Base-by-base conservation (phyloP, 2,329 filamentous ascomycete species). In the Fusarium liriodendri region DNA sequence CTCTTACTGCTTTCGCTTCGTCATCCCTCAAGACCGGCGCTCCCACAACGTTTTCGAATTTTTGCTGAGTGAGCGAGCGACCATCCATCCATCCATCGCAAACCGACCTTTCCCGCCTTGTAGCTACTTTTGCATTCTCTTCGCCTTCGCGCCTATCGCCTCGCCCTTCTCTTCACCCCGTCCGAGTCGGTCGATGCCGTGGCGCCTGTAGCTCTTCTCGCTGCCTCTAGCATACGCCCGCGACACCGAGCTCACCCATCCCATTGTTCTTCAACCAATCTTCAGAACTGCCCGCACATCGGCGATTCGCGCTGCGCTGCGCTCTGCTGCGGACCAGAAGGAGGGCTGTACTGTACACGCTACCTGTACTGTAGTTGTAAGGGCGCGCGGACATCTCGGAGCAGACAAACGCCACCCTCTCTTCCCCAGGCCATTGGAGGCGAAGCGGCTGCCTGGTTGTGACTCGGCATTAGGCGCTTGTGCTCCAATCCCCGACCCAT, bases 321-420 rank as follows among this genome's bases (percentile, higher is more conserved):
- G 45, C 45, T 42, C 37, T 42, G 40, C 40, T 47, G 47, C 27
- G 47, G 47, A 55, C 47, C 22, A 50, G 33, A 32, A 72, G 22
- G 47, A 69, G 62, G 65, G 29, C 62, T 50, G 64, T 62, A 11
- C 62, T 50, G 68, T 62, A n/a, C 22, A 20, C 27, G 62, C 35
- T 25, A 37, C 29, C 58, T 69, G 59, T 69, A 64, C 60, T 64
- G 59, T 74, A 67, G 35, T 35, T 70, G 62, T 33, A 61, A 73
- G 57, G 66, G 45, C 69, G 38, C 58, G 61, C 72, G 72, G 72
- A 70, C 69, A 42, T 67, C 60, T 75, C 69, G 69, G 72, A 70
- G 47, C 57, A 64, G 54, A 63, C 38, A 63, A 55, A 40, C 72
- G 72, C 72, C 72, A 74, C 72, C 62, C 59, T 55, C 61, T 54